Base-by-base conservation (phyloP, 2,329 filamentous ascomycete species). In the Cordyceps militaris region DNA sequence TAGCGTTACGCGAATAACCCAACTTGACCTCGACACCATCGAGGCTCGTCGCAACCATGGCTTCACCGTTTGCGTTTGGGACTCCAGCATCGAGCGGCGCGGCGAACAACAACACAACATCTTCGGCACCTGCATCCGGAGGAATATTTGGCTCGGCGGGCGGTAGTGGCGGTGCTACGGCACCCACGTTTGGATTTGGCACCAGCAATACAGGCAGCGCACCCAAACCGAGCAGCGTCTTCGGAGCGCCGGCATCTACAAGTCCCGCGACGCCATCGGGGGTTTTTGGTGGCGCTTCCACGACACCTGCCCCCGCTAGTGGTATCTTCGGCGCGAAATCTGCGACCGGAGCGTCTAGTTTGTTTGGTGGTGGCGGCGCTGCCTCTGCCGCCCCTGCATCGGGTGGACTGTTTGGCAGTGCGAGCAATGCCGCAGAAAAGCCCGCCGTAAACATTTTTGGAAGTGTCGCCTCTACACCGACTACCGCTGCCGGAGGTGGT, bases 341-440 rank as follows among this genome's bases (percentile, higher is more conserved):
- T 44, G 46, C 62, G 13, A 57, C 65, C 10, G 47, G 63, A 13
- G 63, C 50, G 32, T 62, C 63, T 66, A 64, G 69, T 19, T 61
- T 78, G 8, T 79, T 80, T 64, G 75, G 75, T 47, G 61, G 61
- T 28, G 61, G 61, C 26, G 55, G 66, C 10, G 44, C 71, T n/a
- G 66, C 70, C 38, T 70, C 74, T 14, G 69, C 70, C 42, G 68
- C 74, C 10, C 67, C 74, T 21, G 71, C 77, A 50, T 64, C 71
- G 6, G 71, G 71, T 14, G 64, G 68, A 21, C 63, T 79, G 9
- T 79, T 80, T 63, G 75, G 75, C 46, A 61, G 61, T 32, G 56
- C 61, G 10, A 49, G 66, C 38, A 61, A 63, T 56, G 46, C 56
- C 28, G 58, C 32, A 65, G 67, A 42, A 34, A 70, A 69, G 50